These are phyloP conservation scores for Populus davidiana DNA, from an alignment of 345 rosid species.

Conservation along the genomic window DNA sequence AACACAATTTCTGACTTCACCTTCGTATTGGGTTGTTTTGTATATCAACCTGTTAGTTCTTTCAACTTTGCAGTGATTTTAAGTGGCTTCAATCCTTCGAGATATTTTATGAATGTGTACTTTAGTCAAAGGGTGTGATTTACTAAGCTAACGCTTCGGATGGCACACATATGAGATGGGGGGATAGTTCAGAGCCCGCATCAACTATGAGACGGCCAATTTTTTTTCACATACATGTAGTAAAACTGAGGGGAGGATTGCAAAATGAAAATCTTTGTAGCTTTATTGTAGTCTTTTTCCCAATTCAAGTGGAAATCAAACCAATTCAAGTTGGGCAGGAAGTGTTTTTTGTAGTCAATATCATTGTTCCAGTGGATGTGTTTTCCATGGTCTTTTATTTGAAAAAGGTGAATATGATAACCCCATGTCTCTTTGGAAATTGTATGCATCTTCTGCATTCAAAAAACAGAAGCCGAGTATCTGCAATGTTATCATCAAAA, in stretches of 20 bases:
- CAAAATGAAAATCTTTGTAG: constrained; percentile 17
- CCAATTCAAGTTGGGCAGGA: constrained; percentile 15
- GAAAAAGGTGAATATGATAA: constrained; percentile 11
- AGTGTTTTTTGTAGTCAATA: constrained; percentile 15
- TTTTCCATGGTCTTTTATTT: constrained; percentile 18
- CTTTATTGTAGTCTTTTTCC: constrained; percentile 19
- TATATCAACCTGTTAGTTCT: background rate
- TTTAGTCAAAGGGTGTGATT: constrained; percentile 72
- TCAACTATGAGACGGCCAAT: constrained; percentile 14
- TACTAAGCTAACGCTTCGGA: constrained; percentile 19
- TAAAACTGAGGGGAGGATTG: constrained; percentile 11
- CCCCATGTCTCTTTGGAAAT: background rate
- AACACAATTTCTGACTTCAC: background rate
- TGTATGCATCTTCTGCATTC: background rate
- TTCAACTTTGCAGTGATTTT: constrained; percentile 65
- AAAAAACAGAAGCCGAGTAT: background rate
- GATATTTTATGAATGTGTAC: constrained; percentile 89
- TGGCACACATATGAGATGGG: constrained; percentile 7
- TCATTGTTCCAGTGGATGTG: constrained; percentile 16
- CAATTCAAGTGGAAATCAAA: constrained; percentile 16
- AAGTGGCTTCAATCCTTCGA: constrained; percentile 95
- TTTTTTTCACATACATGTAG: constrained; percentile 14
- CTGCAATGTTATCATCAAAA: background rate
- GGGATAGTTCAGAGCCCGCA: constrained; percentile 16
- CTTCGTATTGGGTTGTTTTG: background rate